These are phyloP conservation scores for Gloeopeniophorella convolvens DNA, from an alignment of 768 basidiomycete species.

Conservation along the genomic window DNA sequence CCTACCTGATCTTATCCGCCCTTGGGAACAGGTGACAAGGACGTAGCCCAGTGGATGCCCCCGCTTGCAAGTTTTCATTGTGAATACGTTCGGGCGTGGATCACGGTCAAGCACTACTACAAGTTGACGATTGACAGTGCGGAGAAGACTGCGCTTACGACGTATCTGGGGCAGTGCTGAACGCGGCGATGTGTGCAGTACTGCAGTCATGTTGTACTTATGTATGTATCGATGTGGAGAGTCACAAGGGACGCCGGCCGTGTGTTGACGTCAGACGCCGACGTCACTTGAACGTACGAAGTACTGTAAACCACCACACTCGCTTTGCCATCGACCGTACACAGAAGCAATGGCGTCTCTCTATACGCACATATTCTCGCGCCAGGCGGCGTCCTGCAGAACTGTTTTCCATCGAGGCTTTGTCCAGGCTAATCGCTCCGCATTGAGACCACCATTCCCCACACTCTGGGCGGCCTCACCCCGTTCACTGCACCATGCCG, in stretches of 20 bases:
- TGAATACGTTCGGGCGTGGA: slow-evolving; percentile 49
- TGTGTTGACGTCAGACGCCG: too few relatives aligned
- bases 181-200: not conserved
- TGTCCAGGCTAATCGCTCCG: not conserved
- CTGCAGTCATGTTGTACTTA: too few relatives aligned
- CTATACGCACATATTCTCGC: slow-evolving; percentile 3
- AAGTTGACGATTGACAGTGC: slow-evolving; percentile 41
- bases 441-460: not conserved
- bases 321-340: too few relatives aligned
- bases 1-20: not conserved
- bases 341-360: slow-evolving; percentile 13
- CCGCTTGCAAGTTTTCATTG: slow-evolving; percentile 43
- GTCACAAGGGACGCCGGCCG: too few relatives aligned
- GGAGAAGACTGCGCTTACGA: slow-evolving; percentile 44
- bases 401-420: not conserved
- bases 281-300: too few relatives aligned
- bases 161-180: slow-evolving; percentile 25
- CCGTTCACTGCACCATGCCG: not conserved
- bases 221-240: too few relatives aligned
- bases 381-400: not conserved
- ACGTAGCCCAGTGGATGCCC: slow-evolving; percentile 47
- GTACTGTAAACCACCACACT: too few relatives aligned
- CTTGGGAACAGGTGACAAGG: slow-evolving; percentile 36
- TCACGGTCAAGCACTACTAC: slow-evolving; percentile 44
- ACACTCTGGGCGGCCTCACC: not conserved